These are phyloP conservation scores for Irpex rosettiformis DNA, from an alignment of 1,284 basidiomycete species.

Conservation along the genomic window DNA sequence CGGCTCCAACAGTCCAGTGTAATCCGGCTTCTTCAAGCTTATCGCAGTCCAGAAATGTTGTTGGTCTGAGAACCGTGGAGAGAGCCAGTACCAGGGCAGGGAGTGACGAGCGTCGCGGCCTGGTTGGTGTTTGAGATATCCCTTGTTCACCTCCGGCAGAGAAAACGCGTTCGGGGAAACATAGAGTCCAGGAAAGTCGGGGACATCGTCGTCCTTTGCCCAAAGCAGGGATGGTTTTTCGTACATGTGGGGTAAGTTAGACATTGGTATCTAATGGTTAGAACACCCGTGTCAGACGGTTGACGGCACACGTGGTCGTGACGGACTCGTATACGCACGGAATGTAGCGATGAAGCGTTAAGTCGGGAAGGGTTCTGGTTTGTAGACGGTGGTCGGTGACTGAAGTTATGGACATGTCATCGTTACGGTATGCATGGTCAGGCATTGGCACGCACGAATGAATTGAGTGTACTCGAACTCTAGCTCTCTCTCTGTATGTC, in stretches of 20 bases:
- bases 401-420: too few species aligned
- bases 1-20: background rate
- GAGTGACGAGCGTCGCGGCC: background rate
- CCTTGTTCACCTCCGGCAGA: constrained; percentile 10
- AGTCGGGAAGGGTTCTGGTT: too few species aligned
- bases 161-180: constrained; percentile 28
- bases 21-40: background rate
- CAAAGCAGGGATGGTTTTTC: constrained; percentile 7
- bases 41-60: background rate
- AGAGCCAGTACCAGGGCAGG: background rate
- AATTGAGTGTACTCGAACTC: too few species aligned
- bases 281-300: too few species aligned
- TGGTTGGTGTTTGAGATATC: background rate
- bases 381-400: too few species aligned
- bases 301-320: too few species aligned
- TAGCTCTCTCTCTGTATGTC: too few species aligned
- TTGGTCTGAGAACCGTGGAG: background rate
- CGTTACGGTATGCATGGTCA: too few species aligned
- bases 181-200: constrained; percentile 28
- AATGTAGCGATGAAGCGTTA: too few species aligned
- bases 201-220: constrained; percentile 25
- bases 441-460: too few species aligned
- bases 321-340: too few species aligned
- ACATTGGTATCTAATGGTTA: background rate
- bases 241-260: background rate